A percentile compares a stretch with the other conserved stretches of the same genome.
phyloP scores from a whole-genome alignment of 192 early-diverging fungal species.

The Gryganskiella cystojenkinii region DNA sequence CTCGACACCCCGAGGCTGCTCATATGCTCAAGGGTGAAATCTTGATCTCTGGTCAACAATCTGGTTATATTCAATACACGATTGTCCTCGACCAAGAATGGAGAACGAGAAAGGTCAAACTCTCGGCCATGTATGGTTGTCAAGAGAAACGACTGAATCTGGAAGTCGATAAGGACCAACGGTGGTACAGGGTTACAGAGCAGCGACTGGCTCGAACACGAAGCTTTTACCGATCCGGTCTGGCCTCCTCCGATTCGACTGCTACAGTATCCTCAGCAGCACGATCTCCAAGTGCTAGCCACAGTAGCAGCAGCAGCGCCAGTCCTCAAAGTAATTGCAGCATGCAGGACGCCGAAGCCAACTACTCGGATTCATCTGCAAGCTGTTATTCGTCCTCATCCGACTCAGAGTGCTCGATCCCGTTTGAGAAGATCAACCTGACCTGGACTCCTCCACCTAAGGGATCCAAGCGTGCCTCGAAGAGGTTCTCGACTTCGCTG shows the following conservation, averaged over 20 bases:
- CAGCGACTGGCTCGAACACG: slow-evolving; percentile 29
- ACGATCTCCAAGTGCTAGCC: neutral
- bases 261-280: too few species aligned
- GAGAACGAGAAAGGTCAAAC: slow-evolving; percentile 46
- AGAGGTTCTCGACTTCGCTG: slow-evolving; percentile 32
- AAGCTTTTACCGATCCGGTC: slow-evolving; percentile 39
- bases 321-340: slow-evolving; percentile 26
- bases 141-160: slow-evolving; percentile 42
- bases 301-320: slow-evolving; percentile 3
- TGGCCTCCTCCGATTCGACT: slow-evolving; percentile 24
- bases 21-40: slow-evolving; percentile 51
- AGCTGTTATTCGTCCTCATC: slow-evolving; percentile 49
- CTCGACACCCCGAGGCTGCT: slow-evolving; percentile 32
- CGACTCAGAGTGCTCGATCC: slow-evolving; percentile 47
- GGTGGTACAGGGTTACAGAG: slow-evolving; percentile 48
- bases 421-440: slow-evolving; percentile 51
- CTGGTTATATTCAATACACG: slow-evolving; percentile 46
- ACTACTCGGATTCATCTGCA: slow-evolving; percentile 37
- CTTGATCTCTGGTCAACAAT: slow-evolving; percentile 37
- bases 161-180: slow-evolving; percentile 47
- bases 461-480: slow-evolving; percentile 43
- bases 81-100: slow-evolving; percentile 45
- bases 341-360: slow-evolving; percentile 51
- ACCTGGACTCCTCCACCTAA: slow-evolving; percentile 48
- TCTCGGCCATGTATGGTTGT: slow-evolving; percentile 38